Conservation (phyloP, 2,329 filamentous ascomycete species). For the Diaporthe caulivora region DNA sequence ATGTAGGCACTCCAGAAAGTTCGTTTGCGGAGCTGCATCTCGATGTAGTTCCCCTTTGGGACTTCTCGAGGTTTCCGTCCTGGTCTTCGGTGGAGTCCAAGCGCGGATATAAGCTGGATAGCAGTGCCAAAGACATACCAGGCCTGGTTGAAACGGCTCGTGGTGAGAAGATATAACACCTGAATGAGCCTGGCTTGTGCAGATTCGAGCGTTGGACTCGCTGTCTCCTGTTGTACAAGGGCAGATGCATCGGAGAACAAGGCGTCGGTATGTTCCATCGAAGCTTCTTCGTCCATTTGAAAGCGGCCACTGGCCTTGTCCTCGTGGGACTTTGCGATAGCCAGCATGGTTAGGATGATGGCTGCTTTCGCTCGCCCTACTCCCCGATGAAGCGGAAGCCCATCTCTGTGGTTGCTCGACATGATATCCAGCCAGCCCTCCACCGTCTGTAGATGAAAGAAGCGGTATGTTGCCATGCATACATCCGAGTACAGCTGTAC, state of each 20-base stretch:
- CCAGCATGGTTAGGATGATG: neutral
- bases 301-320: slow-evolving; percentile 12
- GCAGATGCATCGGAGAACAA: slow-evolving; percentile 51
- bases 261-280: slow-evolving; percentile 41
- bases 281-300: slow-evolving; percentile 6
- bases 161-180: slow-evolving; percentile 68
- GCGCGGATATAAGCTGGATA: slow-evolving; percentile 62
- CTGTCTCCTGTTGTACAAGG: slow-evolving; percentile 49
- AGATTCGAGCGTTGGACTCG: slow-evolving; percentile 65
- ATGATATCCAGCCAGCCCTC: slow-evolving; percentile 10
- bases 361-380: slow-evolving; percentile 8
- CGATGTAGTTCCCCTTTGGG: slow-evolving; percentile 54
- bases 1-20: slow-evolving; percentile 74
- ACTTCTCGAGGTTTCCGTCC: slow-evolving; percentile 22
- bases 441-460: slow-evolving; percentile 2
- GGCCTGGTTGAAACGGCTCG: slow-evolving; percentile 70
- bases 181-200: slow-evolving; percentile 69
- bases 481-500: slow-evolving; percentile 7
- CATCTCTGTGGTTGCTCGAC: neutral
- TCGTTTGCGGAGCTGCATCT: slow-evolving; percentile 65
- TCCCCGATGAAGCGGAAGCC: neutral
- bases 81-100: slow-evolving; percentile 52
- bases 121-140: slow-evolving; percentile 71
- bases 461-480: slow-evolving; percentile 21
- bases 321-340: slow-evolving; percentile 17